phyloP scores from a whole-genome alignment of 192 early-diverging fungal genomes.

The Backusella circina region DNA sequence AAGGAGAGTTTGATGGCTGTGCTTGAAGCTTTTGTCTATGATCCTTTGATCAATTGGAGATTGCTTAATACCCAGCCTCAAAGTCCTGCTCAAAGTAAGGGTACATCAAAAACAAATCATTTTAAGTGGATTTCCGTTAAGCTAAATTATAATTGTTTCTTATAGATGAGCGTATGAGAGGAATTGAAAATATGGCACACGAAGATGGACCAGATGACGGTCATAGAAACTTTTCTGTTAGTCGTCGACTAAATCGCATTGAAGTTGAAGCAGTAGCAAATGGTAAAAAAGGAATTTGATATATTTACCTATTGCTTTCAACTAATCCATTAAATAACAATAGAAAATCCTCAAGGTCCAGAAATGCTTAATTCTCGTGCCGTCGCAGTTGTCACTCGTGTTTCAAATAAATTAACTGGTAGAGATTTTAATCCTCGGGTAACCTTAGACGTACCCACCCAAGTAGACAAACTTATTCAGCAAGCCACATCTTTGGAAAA shows the following conservation, averaged over 20 bases:
- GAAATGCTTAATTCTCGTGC: slow-evolving; percentile 71
- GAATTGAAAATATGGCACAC: slow-evolving; percentile 21
- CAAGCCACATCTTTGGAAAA: slow-evolving; percentile 91
- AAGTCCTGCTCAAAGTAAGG: slow-evolving; percentile 43
- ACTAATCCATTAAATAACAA: not conserved
- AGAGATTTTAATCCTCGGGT: slow-evolving; percentile 85
- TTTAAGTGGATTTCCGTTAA: not conserved
- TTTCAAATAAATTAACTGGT: slow-evolving; percentile 92
- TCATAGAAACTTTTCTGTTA: slow-evolving; percentile 33
- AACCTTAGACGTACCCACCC: slow-evolving; percentile 73
- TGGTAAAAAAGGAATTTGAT: slow-evolving; percentile 2
- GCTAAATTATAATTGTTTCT: not conserved
- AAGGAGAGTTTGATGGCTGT: slow-evolving; percentile 98
- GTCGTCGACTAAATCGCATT: slow-evolving; percentile 35
- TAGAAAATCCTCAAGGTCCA: slow-evolving; percentile 53
- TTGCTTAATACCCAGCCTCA: slow-evolving; percentile 49
- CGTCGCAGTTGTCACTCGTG: slow-evolving; percentile 79
- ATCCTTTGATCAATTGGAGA: slow-evolving; percentile 92
- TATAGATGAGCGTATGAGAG: slow-evolving; percentile 24
- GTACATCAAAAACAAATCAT: not conserved
- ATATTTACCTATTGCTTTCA: not conserved
- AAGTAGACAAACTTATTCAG: slow-evolving; percentile 86
- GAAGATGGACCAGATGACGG: slow-evolving; percentile 31
- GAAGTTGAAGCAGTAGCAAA: slow-evolving; percentile 41
- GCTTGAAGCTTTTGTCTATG: slow-evolving; percentile 96